A percentile compares a stretch with the other conserved stretches of the same genome.
Conservation (phyloP, 164 flowering plant species). For the Chimonanthus salicifolius region DNA sequence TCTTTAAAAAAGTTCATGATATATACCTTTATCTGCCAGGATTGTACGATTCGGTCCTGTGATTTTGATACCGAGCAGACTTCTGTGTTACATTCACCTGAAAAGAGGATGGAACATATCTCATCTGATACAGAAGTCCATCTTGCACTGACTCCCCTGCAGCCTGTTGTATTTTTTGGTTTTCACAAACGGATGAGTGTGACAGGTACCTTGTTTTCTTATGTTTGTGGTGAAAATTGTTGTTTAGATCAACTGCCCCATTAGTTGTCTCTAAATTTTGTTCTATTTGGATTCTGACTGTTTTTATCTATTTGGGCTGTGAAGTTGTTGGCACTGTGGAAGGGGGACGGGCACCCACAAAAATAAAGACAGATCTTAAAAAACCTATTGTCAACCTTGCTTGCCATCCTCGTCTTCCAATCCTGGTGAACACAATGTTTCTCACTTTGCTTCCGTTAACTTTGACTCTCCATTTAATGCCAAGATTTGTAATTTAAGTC, state of each 20-base stretch:
- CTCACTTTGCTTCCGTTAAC: background rate
- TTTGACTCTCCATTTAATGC: background rate
- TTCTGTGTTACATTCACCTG: slow-evolving; percentile 94
- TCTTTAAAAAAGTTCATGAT: background rate
- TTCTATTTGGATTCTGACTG: slow-evolving; percentile 12
- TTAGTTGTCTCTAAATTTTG: slow-evolving; percentile 15
- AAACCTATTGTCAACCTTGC: slow-evolving; percentile 96
- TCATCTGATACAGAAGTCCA: slow-evolving; percentile 89
- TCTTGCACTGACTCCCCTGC: slow-evolving; percentile 96
- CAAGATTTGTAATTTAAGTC: background rate
- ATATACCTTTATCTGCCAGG: slow-evolving; percentile 38
- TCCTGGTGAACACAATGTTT: slow-evolving; percentile 49
- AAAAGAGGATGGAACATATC: slow-evolving; percentile 77
- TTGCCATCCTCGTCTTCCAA: slow-evolving; percentile 97
- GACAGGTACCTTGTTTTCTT: slow-evolving; percentile 56
- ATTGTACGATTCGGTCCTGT: slow-evolving; percentile 95
- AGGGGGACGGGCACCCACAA: slow-evolving; percentile 94
- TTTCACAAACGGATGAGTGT: slow-evolving; percentile 95
- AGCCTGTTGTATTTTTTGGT: slow-evolving; percentile 95
- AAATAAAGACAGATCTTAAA: slow-evolving; percentile 95
- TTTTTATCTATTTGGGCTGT: background rate
- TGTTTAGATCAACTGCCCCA: background rate
- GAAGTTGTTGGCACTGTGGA: slow-evolving; percentile 97
- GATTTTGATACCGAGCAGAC: slow-evolving; percentile 97
- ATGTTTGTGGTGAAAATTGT: background rate